Base-by-base conservation (phyloP, 164 flowering plant genomes). In the Litsea cubeba region DNA sequence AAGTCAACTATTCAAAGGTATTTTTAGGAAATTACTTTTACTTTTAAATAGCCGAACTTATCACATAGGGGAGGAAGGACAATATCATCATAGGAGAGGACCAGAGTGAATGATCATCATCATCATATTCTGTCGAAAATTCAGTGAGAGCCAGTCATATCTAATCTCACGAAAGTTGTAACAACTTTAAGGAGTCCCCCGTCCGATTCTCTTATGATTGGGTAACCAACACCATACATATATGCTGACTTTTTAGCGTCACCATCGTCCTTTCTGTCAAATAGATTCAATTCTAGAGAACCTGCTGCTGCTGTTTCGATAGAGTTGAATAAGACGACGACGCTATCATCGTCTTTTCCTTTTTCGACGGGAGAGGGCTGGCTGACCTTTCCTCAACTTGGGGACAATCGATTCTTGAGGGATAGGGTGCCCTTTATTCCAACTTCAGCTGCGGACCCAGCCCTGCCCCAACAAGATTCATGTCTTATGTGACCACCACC, bases 381-480 rank as follows among this genome's bases (percentile, higher is more conserved):
- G 69, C 69, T 30, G 69, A 28, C 22, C 69, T 66, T 30, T 66
- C 46, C 46, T 30, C 69, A 30, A 63, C 66, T 63, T 63, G 63
- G 66, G 28, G 28, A 30, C 30, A 66, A 30, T 25, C 6, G 69
- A 66, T 66, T 66, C 69, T 66, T 28, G 69, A 66, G 69, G 12
- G 69, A 66, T 66, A 66, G 69, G 69, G 69, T 17, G 15, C 46
- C 69, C 69, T 66, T 66, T 66, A 66, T 26, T 66, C 66, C 66
- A 25, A 63, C 15, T 7, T 12, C 66, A 54, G n/a, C 28, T 25
- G 3, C 46, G 46, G 46, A 40, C 46, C 46, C 46, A 40, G 46
- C 46, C 46, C 35, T 5, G 35, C 35, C 10, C 46, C 46, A 40
- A 40, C 32, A 8, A 26, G 28, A 66, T 66, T 66, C 69, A 66